Evolutionary conservation across 1,284 basidiomycete species (phyloP).

Genomic region (Cryptococcus depauperatus): DNA sequence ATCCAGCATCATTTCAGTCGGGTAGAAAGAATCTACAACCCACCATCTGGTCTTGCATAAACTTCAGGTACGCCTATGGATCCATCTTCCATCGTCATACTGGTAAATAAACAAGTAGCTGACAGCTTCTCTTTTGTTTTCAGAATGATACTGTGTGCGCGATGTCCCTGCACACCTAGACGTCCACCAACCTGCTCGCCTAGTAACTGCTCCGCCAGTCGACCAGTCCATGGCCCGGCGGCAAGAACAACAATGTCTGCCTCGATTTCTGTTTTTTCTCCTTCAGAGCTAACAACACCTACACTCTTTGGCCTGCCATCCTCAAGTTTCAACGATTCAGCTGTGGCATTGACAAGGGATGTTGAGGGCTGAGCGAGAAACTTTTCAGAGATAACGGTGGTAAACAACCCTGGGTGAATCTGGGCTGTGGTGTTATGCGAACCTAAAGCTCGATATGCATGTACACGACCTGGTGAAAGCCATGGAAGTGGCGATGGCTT

Average conservation of each 20-base stretch:
- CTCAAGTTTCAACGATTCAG: slow-evolving; percentile 41
- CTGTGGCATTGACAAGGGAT: slow-evolving; percentile 27
- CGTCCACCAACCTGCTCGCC: slow-evolving; percentile 44
- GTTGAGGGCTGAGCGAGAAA: slow-evolving; percentile 32
- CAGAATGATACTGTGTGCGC: slow-evolving; percentile 50
- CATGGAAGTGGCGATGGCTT: slow-evolving; percentile 33
- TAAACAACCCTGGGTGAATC: slow-evolving; percentile 51
- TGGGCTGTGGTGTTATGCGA: slow-evolving; percentile 38
- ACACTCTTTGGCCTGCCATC: slow-evolving; percentile 44
- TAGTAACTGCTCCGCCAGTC: slow-evolving; percentile 50
- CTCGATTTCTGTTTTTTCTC: slow-evolving; percentile 41
- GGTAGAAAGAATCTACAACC: slow-evolving; percentile 12
- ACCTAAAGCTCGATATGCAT: slow-evolving; percentile 33
- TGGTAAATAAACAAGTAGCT: slow-evolving; percentile 50
- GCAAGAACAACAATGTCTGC: slow-evolving; percentile 57
- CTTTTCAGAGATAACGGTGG: slow-evolving; percentile 60
- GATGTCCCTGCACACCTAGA: slow-evolving; percentile 42
- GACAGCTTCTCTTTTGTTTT: slow-evolving; percentile 36
- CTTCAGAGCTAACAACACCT: slow-evolving; percentile 6
- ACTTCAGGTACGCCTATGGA: slow-evolving; percentile 47
- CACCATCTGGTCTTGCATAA: slow-evolving; percentile 46
- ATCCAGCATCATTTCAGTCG: slow-evolving; percentile 8
- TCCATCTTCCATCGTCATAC: slow-evolving; percentile 48
- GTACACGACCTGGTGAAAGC: slow-evolving; percentile 34
- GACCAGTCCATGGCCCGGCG: slow-evolving; percentile 80